Evolutionary conservation across 805 yeast genomes (phyloP), one percentile per base, ranked within the genome.

Genomic region (Zygoascus flipseniorum): DNA sequence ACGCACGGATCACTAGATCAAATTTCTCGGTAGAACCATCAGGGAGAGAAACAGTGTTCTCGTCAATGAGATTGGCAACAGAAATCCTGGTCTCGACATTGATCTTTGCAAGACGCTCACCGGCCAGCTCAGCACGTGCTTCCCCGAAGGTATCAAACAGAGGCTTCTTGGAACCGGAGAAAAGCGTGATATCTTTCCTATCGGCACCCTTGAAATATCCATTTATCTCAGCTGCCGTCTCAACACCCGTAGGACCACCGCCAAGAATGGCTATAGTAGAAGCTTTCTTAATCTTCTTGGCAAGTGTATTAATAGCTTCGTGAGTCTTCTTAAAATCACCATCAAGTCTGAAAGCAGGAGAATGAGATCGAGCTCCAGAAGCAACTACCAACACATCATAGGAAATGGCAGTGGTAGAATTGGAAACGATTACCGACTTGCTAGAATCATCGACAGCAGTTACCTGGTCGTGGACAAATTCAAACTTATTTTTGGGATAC

Each of bases 241-340:
- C 82, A 45, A 76, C 72, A 1, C 81, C 82, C 20, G 76, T 63
- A 1, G 81, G 77, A 19, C 82, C 82, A 14, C 76, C 81, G 8
- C 82, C 82, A 52, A 77, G 72, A 10, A 74, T 65, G 5, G 76
- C 71, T n/a, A 79, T 69, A 8, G 61, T 66, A 9, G 73, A 62
- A 14, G 75, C 69, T 2, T 54, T 45, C 14, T 61, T 63, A 48
- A 79, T 69, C n/a, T 64, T 61, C 0, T 59, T 57, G 19, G 23
- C 13, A 16, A 52, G 49, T 5, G 45, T 43, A 18, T 31, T 13
- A n/a, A 59, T 11, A 16, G 43, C 43, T n/a, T 52, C 48, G 13
- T 51, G 18, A 18, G 56, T 26, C 8, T 48, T 52, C 16, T 56
- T 55, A 5, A 20, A 32, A n/a, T 43, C 20, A 16, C 49, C 54